Evolutionary conservation across 2,329 filamentous ascomycete species (phyloP).

Genomic region (Ophiocordyceps camponoti-rufipedis): DNA sequence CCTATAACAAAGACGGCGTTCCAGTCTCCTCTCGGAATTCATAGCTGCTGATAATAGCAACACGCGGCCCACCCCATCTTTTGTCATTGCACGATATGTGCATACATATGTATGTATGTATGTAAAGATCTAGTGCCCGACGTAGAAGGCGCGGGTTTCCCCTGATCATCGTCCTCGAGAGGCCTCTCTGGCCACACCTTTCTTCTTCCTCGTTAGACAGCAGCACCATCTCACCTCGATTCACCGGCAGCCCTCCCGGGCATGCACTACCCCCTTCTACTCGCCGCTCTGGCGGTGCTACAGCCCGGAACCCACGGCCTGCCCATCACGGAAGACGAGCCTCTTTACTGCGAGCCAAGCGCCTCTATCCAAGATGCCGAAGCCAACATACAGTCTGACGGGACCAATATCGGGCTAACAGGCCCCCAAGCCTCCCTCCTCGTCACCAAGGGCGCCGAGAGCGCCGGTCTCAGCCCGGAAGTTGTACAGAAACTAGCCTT

Average conservation of each 20-base stretch:
- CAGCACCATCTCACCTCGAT: neutral
- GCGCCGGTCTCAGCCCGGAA: neutral
- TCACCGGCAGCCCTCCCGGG: neutral
- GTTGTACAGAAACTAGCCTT: neutral
- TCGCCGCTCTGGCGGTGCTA: neutral
- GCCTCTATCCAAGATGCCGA: neutral
- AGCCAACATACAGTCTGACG: neutral
- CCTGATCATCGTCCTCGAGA: too few species aligned
- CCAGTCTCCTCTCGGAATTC: too few species aligned
- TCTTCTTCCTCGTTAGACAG: neutral
- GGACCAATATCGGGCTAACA: neutral
- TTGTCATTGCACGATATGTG: too few species aligned
- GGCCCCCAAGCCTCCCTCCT: neutral
- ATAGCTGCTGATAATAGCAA: too few species aligned
- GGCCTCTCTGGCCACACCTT: neutral
- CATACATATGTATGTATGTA: neutral
- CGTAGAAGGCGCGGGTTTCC: neutral
- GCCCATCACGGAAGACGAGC: neutral
- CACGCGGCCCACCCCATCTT: neutral
- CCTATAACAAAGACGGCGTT: too few species aligned
- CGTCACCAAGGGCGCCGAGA: neutral
- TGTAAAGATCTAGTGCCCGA: neutral
- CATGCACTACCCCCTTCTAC: neutral
- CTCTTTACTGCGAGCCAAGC: neutral
- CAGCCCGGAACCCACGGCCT: neutral